Evolutionary conservation across 352 stramenopile genomes (phyloP).

Genomic region (Phytophthora pisi): DNA sequence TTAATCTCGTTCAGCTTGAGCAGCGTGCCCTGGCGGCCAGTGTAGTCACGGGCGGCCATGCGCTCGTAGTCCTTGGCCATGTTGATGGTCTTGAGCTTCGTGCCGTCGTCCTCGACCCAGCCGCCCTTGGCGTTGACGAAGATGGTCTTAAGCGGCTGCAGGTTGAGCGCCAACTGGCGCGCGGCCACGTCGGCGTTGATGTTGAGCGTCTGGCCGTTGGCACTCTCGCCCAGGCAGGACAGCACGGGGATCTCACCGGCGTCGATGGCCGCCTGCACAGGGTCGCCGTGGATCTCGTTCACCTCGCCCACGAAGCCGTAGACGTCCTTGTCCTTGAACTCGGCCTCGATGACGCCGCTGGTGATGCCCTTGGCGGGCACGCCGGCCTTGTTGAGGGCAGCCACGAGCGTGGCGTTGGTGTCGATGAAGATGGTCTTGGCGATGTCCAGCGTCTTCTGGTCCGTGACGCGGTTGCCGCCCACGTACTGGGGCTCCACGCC

Average conservation of each 20-base stretch:
- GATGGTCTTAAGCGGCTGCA: slow-evolving; percentile 89
- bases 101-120: slow-evolving; percentile 87
- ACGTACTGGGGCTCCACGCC: slow-evolving; percentile 90
- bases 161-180: slow-evolving; percentile 74
- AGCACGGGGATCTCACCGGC: slow-evolving; percentile 84
- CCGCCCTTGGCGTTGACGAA: slow-evolving; percentile 91
- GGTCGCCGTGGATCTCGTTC: slow-evolving; percentile 71
- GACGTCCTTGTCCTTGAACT: slow-evolving; percentile 81
- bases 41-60: slow-evolving; percentile 87
- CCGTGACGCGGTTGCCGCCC: slow-evolving; percentile 86
- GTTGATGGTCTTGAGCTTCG: slow-evolving; percentile 83
- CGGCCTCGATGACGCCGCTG: slow-evolving; percentile 83
- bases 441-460: slow-evolving; percentile 87
- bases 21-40: slow-evolving; percentile 88
- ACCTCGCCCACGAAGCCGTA: slow-evolving; percentile 89
- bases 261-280: slow-evolving; percentile 71
- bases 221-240: slow-evolving; percentile 81
- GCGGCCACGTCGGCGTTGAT: slow-evolving; percentile 90
- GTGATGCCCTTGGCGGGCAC: slow-evolving; percentile 81
- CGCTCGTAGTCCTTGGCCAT: slow-evolving; percentile 81
- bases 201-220: slow-evolving; percentile 83
- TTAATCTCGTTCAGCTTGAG: slow-evolving; percentile 94
- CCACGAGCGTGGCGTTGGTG: slow-evolving; percentile 84
- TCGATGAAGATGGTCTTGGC: slow-evolving; percentile 86
- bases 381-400: slow-evolving; percentile 71